phyloP scores from a whole-genome alignment of 2,329 filamentous ascomycete genomes.

The Cladosporium colombiae region DNA sequence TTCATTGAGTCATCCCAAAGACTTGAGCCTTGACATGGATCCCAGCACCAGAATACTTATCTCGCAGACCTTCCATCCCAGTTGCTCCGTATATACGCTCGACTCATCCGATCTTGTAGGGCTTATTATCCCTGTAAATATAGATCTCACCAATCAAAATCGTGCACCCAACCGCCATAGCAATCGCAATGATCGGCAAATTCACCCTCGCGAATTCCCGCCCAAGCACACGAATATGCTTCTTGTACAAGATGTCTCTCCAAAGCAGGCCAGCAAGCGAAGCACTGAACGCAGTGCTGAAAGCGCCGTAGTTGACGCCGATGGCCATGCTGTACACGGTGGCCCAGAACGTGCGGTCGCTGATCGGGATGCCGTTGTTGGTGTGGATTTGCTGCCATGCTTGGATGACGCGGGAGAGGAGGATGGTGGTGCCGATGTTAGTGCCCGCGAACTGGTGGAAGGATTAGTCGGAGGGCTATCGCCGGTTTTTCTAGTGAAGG shows the following conservation, averaged over 20 bases:
- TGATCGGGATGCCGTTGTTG: constrained; percentile 51
- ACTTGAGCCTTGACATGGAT: background rate
- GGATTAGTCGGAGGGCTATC: constrained; percentile 24
- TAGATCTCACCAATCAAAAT: constrained; percentile 67
- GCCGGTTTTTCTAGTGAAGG: background rate
- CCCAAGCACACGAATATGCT: constrained; percentile 65
- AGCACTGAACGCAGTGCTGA: constrained; percentile 70
- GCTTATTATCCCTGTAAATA: constrained; percentile 49
- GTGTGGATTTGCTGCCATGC: constrained; percentile 64
- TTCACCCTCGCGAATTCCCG: constrained; percentile 70
- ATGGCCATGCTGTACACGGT: constrained; percentile 75
- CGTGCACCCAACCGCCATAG: constrained; percentile 65
- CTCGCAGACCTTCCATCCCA: background rate
- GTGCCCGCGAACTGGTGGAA: constrained; percentile 67
- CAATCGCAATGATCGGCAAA: constrained; percentile 67
- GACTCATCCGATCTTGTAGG: constrained; percentile 35
- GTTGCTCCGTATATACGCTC: background rate
- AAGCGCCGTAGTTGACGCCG: constrained; percentile 74
- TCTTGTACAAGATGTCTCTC: constrained; percentile 68
- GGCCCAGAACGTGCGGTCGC: constrained; percentile 69
- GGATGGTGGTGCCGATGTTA: constrained; percentile 74
- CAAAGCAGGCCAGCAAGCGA: constrained; percentile 71
- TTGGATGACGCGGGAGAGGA: constrained; percentile 70
- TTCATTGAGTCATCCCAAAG: background rate
- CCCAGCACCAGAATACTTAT: background rate